These are phyloP conservation scores for Stagonosporopsis rhizophila DNA, from an alignment of 2,329 filamentous ascomycete species.

Conservation along the genomic window DNA sequence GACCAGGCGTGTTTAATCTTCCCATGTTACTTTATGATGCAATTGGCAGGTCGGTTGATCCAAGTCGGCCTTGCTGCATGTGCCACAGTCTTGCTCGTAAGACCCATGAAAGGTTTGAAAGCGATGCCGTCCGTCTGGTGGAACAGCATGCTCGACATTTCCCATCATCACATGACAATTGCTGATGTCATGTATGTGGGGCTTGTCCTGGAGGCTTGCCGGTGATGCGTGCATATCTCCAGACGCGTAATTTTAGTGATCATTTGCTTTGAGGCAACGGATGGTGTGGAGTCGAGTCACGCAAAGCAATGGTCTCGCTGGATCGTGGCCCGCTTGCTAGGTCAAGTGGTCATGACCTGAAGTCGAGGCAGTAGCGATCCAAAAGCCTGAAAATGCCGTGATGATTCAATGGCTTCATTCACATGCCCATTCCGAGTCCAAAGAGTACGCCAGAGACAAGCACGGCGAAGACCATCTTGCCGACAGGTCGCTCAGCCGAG, in stretches of 20 bases:
- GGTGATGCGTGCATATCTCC: not conserved
- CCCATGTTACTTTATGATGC: not conserved
- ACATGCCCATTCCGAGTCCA: constrained; percentile 19
- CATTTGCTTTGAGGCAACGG: not conserved
- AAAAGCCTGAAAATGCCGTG: not conserved
- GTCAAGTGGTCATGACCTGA: not conserved
- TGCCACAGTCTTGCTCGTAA: not conserved
- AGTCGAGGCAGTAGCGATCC: not conserved
- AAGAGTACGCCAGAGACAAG: constrained; percentile 12
- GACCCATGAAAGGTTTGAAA: not conserved
- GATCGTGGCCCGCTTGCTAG: not conserved
- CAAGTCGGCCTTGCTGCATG: not conserved
- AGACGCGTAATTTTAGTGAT: not conserved
- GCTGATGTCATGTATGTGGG: not conserved
- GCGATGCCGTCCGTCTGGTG: not conserved
- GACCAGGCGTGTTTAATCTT: not conserved
- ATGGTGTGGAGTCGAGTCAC: not conserved
- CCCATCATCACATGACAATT: not conserved
- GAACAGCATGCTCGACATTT: not conserved
- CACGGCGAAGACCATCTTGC: constrained; percentile 12
- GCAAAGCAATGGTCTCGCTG: not conserved
- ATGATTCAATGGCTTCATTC: not conserved
- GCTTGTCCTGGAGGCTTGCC: not conserved
- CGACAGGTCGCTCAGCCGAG: constrained; percentile 11
- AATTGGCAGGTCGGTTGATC: not conserved